Base-by-base conservation (phyloP, 2,329 filamentous ascomycete species). In the Coniochaeta prunicola region DNA sequence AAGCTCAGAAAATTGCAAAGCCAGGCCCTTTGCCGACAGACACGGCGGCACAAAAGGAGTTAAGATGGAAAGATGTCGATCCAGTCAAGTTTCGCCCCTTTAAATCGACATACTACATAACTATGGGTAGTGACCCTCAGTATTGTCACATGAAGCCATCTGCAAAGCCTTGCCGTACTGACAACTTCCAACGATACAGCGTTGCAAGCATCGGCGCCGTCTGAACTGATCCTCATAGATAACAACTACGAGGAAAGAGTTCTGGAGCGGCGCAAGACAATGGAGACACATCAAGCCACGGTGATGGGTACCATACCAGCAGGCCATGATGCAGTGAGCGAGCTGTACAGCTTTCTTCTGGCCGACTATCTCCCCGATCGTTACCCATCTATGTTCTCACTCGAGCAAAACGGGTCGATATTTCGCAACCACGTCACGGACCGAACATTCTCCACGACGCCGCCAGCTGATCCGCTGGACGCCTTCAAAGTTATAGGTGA, bases 141-240 rank as follows among this genome's bases (percentile, higher is more conserved):
- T 12, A 9, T 15, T 4, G 9, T 6, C 12, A 15, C 6, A 42
- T 9, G 21, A 19, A 42, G 40, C 24, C 21, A 12, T 50, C 0
- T 21, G 12, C 1, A 7, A 64, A 60, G 53, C 31, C 45, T 59
- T 42, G 57, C 59, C 56, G 17, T 17, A 40, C 28, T 56, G 56
- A 34, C 58, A 19, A 33, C 36, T 38, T 53, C 17, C 19, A 17
- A 21, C 12, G 28, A 33, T 10, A 5, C 60, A 81, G 80, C 73
- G 2, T 67, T 82, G 2, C 74, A 74, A 26, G 69, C 71, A 13
- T 70, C 76, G 28, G 65, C 70, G 0, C 76, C 78, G 0, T 80
- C 79, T 0, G 76, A 83, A 13, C 73, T 84, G 15, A 79, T 85
- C 61, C 71, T 76, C 13, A 74, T 85, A 19, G 82, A 85, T 64